Evolutionary conservation across 306 rosid genomes (phyloP).

Genomic region (Citrullus colocynthis): DNA sequence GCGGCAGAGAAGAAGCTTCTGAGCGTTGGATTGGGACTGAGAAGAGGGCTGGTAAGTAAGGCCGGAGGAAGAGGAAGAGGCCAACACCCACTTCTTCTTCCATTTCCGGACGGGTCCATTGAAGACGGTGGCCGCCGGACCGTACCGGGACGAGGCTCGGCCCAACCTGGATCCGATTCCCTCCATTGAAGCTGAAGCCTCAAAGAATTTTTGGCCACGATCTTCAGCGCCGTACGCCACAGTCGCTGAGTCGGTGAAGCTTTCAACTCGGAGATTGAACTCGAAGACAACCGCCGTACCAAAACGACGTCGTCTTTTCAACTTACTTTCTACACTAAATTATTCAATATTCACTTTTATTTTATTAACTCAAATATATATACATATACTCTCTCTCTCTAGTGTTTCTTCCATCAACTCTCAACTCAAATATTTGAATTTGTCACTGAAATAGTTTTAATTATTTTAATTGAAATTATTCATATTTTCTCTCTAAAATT

Average conservation of each 20-base stretch:
- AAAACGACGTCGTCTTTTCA: not conserved
- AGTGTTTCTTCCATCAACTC: too few species aligned
- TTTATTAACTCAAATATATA: too few species aligned
- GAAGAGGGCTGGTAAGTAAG: constrained; percentile 19
- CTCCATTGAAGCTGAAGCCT: constrained; percentile 39
- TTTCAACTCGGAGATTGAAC: not conserved
- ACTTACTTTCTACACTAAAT: not conserved
- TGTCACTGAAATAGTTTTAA: too few species aligned
- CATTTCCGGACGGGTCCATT: constrained; percentile 89
- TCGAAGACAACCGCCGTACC: not conserved
- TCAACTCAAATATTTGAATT: too few species aligned
- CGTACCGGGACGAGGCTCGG: constrained; percentile 89
- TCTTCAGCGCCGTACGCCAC: not conserved
- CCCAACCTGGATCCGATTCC: constrained; percentile 77
- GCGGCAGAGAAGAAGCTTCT: constrained; percentile 67
- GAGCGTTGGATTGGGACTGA: constrained; percentile 27
- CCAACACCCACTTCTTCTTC: constrained; percentile 96
- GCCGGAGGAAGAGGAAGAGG: constrained; percentile 34
- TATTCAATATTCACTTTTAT: too few species aligned
- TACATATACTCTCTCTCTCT: too few species aligned
- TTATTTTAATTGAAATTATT: too few species aligned
- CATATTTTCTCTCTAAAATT: too few species aligned
- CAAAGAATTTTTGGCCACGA: not conserved
- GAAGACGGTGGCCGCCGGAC: constrained; percentile 69
- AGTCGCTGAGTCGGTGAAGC: not conserved